Percentiles rank a stretch among this genome's conserved stretches.
Evolutionary conservation across 495 filamentous ascomycete genomes (phyloP).

Genomic region (Aspergillus ostianus): DNA sequence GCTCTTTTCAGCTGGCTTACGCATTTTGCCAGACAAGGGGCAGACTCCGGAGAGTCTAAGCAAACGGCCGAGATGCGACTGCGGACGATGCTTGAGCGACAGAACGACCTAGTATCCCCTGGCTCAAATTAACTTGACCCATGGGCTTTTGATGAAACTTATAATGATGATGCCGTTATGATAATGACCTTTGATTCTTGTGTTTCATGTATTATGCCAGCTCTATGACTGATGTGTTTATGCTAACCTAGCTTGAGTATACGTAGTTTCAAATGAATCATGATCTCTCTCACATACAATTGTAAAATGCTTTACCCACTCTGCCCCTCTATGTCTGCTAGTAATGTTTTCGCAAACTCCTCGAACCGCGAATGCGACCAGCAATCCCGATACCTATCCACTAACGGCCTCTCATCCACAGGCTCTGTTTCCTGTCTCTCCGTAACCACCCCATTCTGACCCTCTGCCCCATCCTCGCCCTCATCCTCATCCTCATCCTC

Average conservation of each 20-base stretch:
- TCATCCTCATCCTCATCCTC: conserved; percentile 34
- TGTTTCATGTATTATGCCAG: not conserved
- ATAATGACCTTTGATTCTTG: not conserved
- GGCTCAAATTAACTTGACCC: not conserved
- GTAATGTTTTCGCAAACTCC: conserved; percentile 59
- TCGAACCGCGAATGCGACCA: conserved; percentile 73
- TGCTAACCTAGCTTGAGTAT: not conserved
- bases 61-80: conserved; percentile 41
- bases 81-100: conserved; percentile 37
- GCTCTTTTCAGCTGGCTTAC: conserved; percentile 41
- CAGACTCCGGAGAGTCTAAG: conserved; percentile 17
- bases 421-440: conserved; percentile 39
- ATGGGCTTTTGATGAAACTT: not conserved
- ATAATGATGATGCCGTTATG: not conserved
- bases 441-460: conserved; percentile 44
- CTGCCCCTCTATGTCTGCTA: conserved; percentile 40
- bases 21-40: conserved; percentile 21
- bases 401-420: conserved; percentile 57
- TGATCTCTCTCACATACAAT: not conserved
- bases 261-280: not conserved
- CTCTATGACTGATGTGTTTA: not conserved
- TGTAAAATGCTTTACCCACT: not conserved
- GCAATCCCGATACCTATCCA: conserved; percentile 75
- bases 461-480: too few relatives aligned
- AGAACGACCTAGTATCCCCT: not conserved